Evolutionary conservation across 2,329 filamentous ascomycete species (phyloP), one percentile per base, ranked within the genome.

Genomic region (Trematosphaeria pertusa): DNA sequence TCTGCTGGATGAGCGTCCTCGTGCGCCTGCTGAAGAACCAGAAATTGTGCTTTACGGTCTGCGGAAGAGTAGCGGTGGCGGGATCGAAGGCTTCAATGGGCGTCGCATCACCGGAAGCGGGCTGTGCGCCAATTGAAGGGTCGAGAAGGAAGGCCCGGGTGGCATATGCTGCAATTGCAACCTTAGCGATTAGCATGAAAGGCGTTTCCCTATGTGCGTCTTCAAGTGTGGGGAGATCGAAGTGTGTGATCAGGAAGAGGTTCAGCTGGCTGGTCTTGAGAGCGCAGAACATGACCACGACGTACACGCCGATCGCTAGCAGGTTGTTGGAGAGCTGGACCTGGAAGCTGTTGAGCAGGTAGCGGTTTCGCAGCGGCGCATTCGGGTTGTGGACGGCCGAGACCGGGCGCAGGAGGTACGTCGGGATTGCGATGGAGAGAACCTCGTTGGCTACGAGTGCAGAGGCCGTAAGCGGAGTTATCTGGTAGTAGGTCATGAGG

Each of bases 71-170:
- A 1, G 88, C 87, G 12, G 77, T 81, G 19, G 77, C 81, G 0
- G 87, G 83, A 57, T 91, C 78, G 62, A 91, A 90, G 19, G 75
- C 71, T 56, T 78, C 73, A 42, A 78, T 72, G 43, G 78, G 78
- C 51, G 85, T 58, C 6, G 61, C 52, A 9, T 66, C 58, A 4
- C 75, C 78, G 19, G 73, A 75, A 19, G 78, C 80, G 0, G 81
- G 78, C 4, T 78, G 77, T 38, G 78, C 78, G 77, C 80, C 74
- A 14, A 83, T 81, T 17, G 84, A 81, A 2, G 87, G 85, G 30
- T 84, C 82, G 69, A 96, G 95, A 57, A 97, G 83, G 68, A 95
- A 93, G 35, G 82, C 81, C 51, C 85, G 85, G 4, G 87, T 85
- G 0, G 89, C 88, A 51, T 84, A 77, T 2, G 91, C 92, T 14